phyloP scores from a whole-genome alignment of 2,329 filamentous ascomycete species.

The Pseudocercospora ulei region DNA sequence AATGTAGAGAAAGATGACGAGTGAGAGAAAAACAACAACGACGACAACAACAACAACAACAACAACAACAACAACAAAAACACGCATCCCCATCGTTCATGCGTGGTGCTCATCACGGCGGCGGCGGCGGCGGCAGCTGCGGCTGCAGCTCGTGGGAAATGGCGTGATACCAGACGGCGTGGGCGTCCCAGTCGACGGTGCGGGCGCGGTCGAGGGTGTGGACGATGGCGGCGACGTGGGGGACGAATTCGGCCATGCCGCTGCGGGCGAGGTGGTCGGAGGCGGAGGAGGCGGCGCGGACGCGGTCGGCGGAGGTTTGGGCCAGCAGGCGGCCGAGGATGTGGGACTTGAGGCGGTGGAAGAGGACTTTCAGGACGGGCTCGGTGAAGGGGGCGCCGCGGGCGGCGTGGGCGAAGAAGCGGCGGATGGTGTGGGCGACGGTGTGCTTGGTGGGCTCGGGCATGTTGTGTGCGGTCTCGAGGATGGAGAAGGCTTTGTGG shows the following conservation, averaged over 20 bases:
- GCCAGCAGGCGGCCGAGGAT: constrained; percentile 56
- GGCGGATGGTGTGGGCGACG: constrained; percentile 38
- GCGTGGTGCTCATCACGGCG: neutral
- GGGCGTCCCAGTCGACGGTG: constrained; percentile 57
- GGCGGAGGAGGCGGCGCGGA: constrained; percentile 58
- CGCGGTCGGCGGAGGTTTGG: constrained; percentile 58
- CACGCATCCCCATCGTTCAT: neutral
- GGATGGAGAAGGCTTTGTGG: constrained; percentile 40
- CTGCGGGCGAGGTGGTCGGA: constrained; percentile 59
- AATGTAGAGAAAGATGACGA: too few species aligned
- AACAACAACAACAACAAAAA: neutral
- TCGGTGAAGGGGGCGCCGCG: constrained; percentile 42
- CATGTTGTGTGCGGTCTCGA: constrained; percentile 45
- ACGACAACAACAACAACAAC: neutral
- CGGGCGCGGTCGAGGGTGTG: constrained; percentile 58
- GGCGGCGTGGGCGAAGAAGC: constrained; percentile 44
- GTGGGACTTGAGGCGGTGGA: constrained; percentile 58
- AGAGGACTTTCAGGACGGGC: constrained; percentile 57
- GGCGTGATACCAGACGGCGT: constrained; percentile 61
- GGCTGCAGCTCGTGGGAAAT: constrained; percentile 49
- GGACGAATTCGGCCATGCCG: constrained; percentile 64
- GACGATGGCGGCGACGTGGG: constrained; percentile 58
- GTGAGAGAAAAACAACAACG: neutral
- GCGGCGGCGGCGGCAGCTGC: too few species aligned
- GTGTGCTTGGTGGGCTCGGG: constrained; percentile 41